phyloP scores from a whole-genome alignment of 352 stramenopile genomes.

The Phytopythium boreale region DNA sequence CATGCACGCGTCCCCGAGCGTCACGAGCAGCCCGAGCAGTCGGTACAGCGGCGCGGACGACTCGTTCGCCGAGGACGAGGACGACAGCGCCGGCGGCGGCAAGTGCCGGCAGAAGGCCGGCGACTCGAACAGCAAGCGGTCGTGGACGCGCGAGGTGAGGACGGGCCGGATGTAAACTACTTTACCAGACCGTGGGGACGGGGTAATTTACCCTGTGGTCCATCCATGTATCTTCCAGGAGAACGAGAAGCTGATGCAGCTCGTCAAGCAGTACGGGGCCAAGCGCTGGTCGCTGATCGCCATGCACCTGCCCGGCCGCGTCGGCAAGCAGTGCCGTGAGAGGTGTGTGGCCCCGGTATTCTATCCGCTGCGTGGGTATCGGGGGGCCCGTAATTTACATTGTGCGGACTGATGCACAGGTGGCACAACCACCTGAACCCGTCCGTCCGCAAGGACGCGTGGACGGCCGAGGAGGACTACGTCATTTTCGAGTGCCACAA shows the following conservation, averaged over 20 bases:
- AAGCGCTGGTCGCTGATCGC: constrained; percentile 90
- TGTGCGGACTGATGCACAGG: constrained; percentile 20
- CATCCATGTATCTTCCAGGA: constrained; percentile 30
- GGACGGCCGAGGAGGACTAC: constrained; percentile 88
- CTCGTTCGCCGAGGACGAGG: constrained; percentile 67
- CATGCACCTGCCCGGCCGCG: constrained; percentile 82
- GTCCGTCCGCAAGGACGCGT: constrained; percentile 86
- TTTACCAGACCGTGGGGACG: too few relatives aligned
- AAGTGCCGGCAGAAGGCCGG: constrained; percentile 43
- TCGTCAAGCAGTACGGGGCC: constrained; percentile 88
- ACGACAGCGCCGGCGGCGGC: constrained; percentile 36
- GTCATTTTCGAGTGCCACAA: constrained; percentile 91
- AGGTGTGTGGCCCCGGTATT: constrained; percentile 22
- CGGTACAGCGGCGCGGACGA: constrained; percentile 47
- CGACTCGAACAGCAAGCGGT: constrained; percentile 84
- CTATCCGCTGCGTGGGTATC: neutral
- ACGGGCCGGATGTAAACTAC: neutral
- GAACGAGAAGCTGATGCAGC: constrained; percentile 86
- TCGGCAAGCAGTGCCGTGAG: constrained; percentile 89
- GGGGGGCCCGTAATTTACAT: neutral
- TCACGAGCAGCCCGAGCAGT: constrained; percentile 24
- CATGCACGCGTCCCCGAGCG: constrained; percentile 12
- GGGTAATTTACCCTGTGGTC: constrained; percentile 3
- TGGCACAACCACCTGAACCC: constrained; percentile 90
- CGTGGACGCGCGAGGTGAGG: constrained; percentile 69